Percentiles rank a stretch among this genome's conserved stretches.
Evolutionary conservation across 805 yeast species (phyloP).

Genomic region (Saccharomycopsis sp.): DNA sequence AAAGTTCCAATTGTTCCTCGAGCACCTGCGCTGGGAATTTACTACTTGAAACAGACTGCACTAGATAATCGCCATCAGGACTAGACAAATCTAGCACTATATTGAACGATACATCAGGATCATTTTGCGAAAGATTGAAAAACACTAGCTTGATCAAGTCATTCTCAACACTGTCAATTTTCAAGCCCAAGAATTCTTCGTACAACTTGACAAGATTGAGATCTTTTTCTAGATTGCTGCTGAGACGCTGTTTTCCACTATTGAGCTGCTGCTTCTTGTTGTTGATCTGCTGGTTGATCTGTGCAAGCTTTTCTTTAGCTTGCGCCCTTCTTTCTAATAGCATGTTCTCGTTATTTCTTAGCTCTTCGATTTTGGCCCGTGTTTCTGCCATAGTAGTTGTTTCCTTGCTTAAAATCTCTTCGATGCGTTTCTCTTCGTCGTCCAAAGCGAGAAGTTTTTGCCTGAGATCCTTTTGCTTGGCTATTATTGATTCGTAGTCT

Average conservation of each 20-base stretch:
- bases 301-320: slow-evolving; percentile 3
- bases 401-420: slow-evolving; percentile 7
- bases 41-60: slow-evolving; percentile 5
- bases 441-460: slow-evolving; percentile 1
- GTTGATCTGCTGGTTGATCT: slow-evolving; percentile 9
- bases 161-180: slow-evolving; percentile 15
- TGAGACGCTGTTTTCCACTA: slow-evolving; percentile 9
- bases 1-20: neutral
- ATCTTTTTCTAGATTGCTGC: slow-evolving; percentile 13
- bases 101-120: slow-evolving; percentile 4
- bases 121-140: slow-evolving; percentile 13
- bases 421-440: slow-evolving; percentile 9
- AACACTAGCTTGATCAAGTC: slow-evolving; percentile 18
- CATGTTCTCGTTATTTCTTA: slow-evolving; percentile 9
- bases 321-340: slow-evolving; percentile 2
- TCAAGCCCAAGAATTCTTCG: slow-evolving; percentile 19
- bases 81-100: slow-evolving; percentile 17
- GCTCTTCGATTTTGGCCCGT: slow-evolving; percentile 14
- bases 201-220: slow-evolving; percentile 14
- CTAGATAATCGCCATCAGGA: slow-evolving; percentile 8
- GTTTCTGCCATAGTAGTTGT: slow-evolving; percentile 10
- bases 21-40: slow-evolving; percentile 9
- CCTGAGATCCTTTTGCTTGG: slow-evolving; percentile 1
- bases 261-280: slow-evolving; percentile 7
- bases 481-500: slow-evolving; percentile 1